Base-by-base conservation (phyloP, 805 yeast genomes). In the Jamesozyma hellenica region DNA sequence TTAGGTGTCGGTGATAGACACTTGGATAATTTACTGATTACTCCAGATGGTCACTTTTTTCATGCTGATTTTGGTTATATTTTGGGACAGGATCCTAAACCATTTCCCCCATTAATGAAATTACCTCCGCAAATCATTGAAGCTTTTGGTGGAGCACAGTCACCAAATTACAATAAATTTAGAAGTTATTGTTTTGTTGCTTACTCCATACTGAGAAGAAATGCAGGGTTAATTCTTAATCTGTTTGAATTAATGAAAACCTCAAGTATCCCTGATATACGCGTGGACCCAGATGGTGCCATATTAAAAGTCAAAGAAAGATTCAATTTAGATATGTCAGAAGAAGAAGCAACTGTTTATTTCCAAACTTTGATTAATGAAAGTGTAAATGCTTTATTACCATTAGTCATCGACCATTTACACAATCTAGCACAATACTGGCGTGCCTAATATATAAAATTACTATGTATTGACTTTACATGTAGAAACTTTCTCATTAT, bases 61-160 rank as follows among this genome's bases (percentile, higher is more conserved):
- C 99, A 92, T 62, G 96, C 95, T 1, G 99, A 92, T 62, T 92
- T 85, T 60, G 99, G 99, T 1, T 92, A 92, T 54, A 90, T 92
- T 36, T 65, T 92, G 40, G 99, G 99, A 0, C 79, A 88, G 39
- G 99, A 92, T 59, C 99, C 99, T 2, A 92, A 92, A 58, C 97
- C 97, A 12, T 92, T 92, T 63, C 97, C 99, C 12, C 99, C 99
- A 1, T 70, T 90, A 64, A 92, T 92, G 96, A 92, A 92, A 55
- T 66, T 92, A 29, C 98, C 98, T 0, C 92, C 92, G 32, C 98
- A 92, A 61, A 82, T 92, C 14, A 83, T 92, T 32, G 98, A 92
- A 48, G 97, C 96, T 0, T 92, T 92, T 86, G 99, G 99, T 2
- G 98, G 97, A 1, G 72, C 85, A 37, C 71, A 74, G 45, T 86